phyloP scores from a whole-genome alignment of 805 yeast species.

The Sugiyamaella boreocaroliniensis region DNA sequence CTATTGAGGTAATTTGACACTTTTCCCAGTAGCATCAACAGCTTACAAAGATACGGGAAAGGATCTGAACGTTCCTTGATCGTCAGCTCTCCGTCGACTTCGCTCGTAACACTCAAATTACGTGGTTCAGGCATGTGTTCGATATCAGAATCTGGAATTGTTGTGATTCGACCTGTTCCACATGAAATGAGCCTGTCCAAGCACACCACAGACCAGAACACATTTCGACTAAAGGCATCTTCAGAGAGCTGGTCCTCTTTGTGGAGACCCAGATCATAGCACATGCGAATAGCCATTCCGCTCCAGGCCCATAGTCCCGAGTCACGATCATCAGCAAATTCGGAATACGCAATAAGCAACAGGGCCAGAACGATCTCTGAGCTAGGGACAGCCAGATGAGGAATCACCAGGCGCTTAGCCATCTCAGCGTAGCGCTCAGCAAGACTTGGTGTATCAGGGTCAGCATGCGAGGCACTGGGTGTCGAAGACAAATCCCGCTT shows the following conservation, averaged over 20 bases:
- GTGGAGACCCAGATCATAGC: constrained; percentile 26
- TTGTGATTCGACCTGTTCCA: constrained; percentile 24
- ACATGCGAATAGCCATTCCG: constrained; percentile 28
- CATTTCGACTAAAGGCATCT: constrained; percentile 15
- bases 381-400: constrained; percentile 24
- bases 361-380: constrained; percentile 25
- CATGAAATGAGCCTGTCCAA: constrained; percentile 25
- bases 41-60: constrained; percentile 23
- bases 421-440: constrained; percentile 23
- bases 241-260: constrained; percentile 16
- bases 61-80: constrained; percentile 18
- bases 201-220: constrained; percentile 25
- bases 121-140: constrained; percentile 17
- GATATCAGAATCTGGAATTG: constrained; percentile 20
- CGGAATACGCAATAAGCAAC: constrained; percentile 25
- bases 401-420: constrained; percentile 23
- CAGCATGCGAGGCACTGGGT: neutral
- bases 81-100: constrained; percentile 8
- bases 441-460: constrained; percentile 1
- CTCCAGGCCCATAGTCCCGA: constrained; percentile 28
- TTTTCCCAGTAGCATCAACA: constrained; percentile 21
- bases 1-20: constrained; percentile 24
- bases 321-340: constrained; percentile 26
- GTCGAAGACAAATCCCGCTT: neutral
- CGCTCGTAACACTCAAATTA: neutral